Conservation (phyloP, 73 alveolate species). For the Durusdinium trenchii region DNA sequence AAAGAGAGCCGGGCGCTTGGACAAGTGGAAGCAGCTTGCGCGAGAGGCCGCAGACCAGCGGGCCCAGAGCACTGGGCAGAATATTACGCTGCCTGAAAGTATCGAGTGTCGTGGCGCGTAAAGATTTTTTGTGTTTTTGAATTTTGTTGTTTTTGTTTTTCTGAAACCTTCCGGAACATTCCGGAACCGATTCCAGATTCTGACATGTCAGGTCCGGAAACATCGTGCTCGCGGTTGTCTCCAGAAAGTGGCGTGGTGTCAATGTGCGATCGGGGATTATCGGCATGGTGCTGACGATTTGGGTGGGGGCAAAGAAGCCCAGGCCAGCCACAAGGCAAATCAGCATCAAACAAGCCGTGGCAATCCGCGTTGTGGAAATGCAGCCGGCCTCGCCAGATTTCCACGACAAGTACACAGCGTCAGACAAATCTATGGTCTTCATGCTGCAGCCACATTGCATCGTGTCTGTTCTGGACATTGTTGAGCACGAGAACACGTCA, state of each 20-base stretch:
- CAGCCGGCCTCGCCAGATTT: not conserved
- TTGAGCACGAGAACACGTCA: not conserved
- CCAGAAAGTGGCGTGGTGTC: not conserved
- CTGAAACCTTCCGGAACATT: not conserved
- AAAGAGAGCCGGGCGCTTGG: not conserved
- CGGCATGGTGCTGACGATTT: not conserved
- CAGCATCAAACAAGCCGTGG: not conserved
- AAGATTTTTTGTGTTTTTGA: not conserved
- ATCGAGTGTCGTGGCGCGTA: not conserved
- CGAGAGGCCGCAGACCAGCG: not conserved
- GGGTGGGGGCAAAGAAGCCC: not conserved
- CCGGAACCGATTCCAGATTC: not conserved
- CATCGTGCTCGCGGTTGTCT: not conserved
- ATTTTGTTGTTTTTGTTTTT: not conserved
- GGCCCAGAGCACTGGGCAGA: not conserved
- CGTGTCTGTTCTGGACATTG: not conserved
- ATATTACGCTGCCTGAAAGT: not conserved
- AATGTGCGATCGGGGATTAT: not conserved
- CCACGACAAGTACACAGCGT: not conserved
- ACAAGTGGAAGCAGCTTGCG: constrained; percentile 1
- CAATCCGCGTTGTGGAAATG: not conserved
- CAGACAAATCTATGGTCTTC: not conserved
- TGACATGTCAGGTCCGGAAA: not conserved
- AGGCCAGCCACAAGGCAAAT: not conserved
- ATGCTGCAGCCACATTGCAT: not conserved